Conservation (phyloP, 495 filamentous ascomycete species). For the Penicillium paxilli region DNA sequence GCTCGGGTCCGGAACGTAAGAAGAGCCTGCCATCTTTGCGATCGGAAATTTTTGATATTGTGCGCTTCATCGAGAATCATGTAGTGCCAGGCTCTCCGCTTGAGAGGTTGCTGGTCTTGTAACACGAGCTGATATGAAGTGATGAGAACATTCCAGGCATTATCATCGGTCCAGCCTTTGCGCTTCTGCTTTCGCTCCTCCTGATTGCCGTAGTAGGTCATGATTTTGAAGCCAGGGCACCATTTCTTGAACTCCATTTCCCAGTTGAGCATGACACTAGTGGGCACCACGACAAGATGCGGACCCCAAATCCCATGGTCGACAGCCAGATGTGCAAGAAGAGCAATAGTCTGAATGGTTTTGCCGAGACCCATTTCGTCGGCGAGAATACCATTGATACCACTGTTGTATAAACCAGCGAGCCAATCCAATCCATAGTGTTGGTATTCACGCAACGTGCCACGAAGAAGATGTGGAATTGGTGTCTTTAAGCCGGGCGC, state of each 20-base stretch:
- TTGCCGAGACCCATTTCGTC: slow-evolving; percentile 99
- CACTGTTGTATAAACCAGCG: slow-evolving; percentile 83
- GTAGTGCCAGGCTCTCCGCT: slow-evolving; percentile 93
- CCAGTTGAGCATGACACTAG: slow-evolving; percentile 99
- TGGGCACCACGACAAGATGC: slow-evolving; percentile 94
- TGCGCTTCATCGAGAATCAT: slow-evolving; percentile 98
- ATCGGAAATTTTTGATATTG: slow-evolving; percentile 99
- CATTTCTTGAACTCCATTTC: slow-evolving; percentile 99
- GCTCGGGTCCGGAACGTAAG: slow-evolving; percentile 88
- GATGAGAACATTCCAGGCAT: slow-evolving; percentile 94
- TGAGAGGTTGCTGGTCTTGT: slow-evolving; percentile 90
- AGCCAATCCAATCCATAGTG: slow-evolving; percentile 97
- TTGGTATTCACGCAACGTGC: slow-evolving; percentile 93
- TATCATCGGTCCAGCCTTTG: slow-evolving; percentile 85
- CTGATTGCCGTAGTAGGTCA: slow-evolving; percentile 92
- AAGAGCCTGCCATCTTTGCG: slow-evolving; percentile 92
- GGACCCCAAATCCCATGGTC: slow-evolving; percentile 93
- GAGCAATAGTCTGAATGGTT: slow-evolving; percentile 96
- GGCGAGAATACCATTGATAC: slow-evolving; percentile 96
- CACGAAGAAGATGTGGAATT: slow-evolving; percentile 85
- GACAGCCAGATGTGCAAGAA: slow-evolving; percentile 91
- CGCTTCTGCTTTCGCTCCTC: slow-evolving; percentile 92
- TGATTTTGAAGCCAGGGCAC: slow-evolving; percentile 96
- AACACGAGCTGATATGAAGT: slow-evolving; percentile 97
- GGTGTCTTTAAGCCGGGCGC: slow-evolving; percentile 61